Conservation (phyloP, 495 filamentous ascomycete species). For the Hyphodiscus hymeniophilus region DNA sequence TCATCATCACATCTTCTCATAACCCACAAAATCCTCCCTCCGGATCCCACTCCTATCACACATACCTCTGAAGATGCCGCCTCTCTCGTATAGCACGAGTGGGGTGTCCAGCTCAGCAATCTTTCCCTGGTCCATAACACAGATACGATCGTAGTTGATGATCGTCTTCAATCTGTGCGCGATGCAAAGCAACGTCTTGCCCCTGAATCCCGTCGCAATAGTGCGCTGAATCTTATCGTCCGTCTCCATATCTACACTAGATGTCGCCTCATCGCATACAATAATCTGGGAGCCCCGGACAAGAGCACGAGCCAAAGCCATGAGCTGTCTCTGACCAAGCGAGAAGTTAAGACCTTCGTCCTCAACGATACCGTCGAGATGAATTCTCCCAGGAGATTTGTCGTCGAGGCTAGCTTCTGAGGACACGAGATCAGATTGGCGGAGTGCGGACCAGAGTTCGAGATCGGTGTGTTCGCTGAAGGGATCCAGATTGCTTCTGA, state of each 20-base stretch:
- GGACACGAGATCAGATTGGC: slow-evolving; percentile 69
- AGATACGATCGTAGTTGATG: slow-evolving; percentile 89
- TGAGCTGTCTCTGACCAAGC: slow-evolving; percentile 90
- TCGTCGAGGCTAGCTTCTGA: slow-evolving; percentile 34
- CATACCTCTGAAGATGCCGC: slow-evolving; percentile 81
- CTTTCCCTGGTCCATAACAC: slow-evolving; percentile 82
- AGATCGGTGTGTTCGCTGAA: slow-evolving; percentile 84
- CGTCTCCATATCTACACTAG: slow-evolving; percentile 89
- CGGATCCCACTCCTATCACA: slow-evolving; percentile 84
- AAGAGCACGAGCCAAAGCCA: slow-evolving; percentile 86
- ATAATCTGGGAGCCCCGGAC: slow-evolving; percentile 85
- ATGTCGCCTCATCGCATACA: slow-evolving; percentile 93
- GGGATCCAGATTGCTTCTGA: slow-evolving; percentile 86
- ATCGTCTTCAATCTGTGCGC: slow-evolving; percentile 91
- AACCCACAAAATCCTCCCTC: slow-evolving; percentile 54
- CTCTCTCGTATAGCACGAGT: slow-evolving; percentile 53
- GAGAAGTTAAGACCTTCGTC: slow-evolving; percentile 95
- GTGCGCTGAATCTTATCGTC: slow-evolving; percentile 91
- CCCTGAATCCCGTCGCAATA: slow-evolving; percentile 78
- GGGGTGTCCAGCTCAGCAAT: slow-evolving; percentile 86
- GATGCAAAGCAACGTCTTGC: slow-evolving; percentile 88
- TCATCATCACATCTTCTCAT: slow-evolving; percentile 3
- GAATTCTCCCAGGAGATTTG: slow-evolving; percentile 47
- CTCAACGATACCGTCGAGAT: slow-evolving; percentile 78
- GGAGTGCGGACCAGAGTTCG: slow-evolving; percentile 78